Base-by-base conservation (phyloP, 305 asterid species). In the Petunia hybrid region DNA sequence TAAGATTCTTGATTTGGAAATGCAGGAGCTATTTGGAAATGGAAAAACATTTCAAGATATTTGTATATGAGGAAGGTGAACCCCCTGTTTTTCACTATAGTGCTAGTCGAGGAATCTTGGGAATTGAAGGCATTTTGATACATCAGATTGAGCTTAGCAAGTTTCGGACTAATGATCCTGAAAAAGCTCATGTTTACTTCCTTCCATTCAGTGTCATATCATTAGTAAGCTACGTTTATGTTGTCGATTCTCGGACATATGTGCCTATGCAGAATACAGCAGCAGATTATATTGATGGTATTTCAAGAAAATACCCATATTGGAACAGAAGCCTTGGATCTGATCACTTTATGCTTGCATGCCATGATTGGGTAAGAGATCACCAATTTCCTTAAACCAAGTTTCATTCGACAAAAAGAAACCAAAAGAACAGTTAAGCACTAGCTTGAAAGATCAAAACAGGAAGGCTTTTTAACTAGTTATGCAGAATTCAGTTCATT, bases 291-390 rank as follows among this genome's bases (percentile, higher is more conserved):
- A 75, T 90, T 42, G 77, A 81, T 9, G 88, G 82, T 45, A 89
- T 93, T 59, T 84, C 96, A 73, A 75, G 82, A 1, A 84, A 84
- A 68, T 86, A 93, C 41, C 93, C 96, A 53, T 91, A 84, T 60
- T 93, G 97, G 97, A 93, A 93, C 51, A 89, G 93, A 59, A 90
- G 95, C 68, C 82, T 60, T 1, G 95, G 95, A 2, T 87, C 79
- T 22, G 95, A 93, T 70, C 95, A 93, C 88, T 93, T 91, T 92
- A 82, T 93, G 85, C 85, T 93, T n/a, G 95, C 95, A 66, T 93
- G 94, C 82, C 95, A 93, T 57, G 96, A 93, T 83, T 93, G 97
- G 97, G 95, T 91, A 84, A 48, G 62, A 12, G 35, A 31, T 10
- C 13, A 2, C 38, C 7, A 14, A 6, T 66, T 65, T 65, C 2